Conservation (phyloP, 2,329 filamentous ascomycete species). For the Teratosphaeria gauchensis region DNA sequence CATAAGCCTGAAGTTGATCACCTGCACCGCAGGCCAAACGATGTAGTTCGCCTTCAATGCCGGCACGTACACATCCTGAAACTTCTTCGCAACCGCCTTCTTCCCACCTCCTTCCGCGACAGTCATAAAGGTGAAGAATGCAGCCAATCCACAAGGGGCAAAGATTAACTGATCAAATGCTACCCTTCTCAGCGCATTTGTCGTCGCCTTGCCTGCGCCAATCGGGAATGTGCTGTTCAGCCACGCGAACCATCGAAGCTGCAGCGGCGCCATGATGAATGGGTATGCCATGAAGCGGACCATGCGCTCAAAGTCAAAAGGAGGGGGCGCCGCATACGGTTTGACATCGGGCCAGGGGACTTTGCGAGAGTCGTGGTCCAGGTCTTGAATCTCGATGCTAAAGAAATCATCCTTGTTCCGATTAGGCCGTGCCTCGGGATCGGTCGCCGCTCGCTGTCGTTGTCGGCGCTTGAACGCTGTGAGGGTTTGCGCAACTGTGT, state of each 20-base stretch:
- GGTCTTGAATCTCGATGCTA: constrained; percentile 79
- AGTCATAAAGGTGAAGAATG: constrained; percentile 96
- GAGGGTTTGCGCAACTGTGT: constrained; percentile 89
- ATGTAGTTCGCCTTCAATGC: constrained; percentile 93
- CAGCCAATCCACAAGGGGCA: constrained; percentile 74
- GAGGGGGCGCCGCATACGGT: constrained; percentile 54
- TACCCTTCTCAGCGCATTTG: constrained; percentile 78
- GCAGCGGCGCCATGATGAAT: constrained; percentile 88
- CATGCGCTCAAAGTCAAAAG: constrained; percentile 91
- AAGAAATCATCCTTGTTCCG: constrained; percentile 56
- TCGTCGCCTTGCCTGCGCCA: constrained; percentile 36
- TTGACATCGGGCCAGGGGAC: constrained; percentile 49
- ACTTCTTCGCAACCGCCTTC: constrained; percentile 69
- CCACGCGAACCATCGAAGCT: constrained; percentile 94
- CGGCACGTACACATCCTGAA: constrained; percentile 86
- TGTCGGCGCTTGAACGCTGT: constrained; percentile 64
- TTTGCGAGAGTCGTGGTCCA: constrained; percentile 55
- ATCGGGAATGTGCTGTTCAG: constrained; percentile 75
- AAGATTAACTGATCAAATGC: constrained; percentile 89
- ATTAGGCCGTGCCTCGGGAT: constrained; percentile 43
- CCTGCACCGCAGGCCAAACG: constrained; percentile 90
- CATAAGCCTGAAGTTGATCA: constrained; percentile 92
- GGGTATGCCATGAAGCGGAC: constrained; percentile 96
- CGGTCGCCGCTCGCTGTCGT: constrained; percentile 34
- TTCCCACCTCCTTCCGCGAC: constrained; percentile 83